These are phyloP conservation scores for Sporisorium iseilematis-ciliati DNA, from an alignment of 1,284 basidiomycete genomes.

Conservation along the genomic window DNA sequence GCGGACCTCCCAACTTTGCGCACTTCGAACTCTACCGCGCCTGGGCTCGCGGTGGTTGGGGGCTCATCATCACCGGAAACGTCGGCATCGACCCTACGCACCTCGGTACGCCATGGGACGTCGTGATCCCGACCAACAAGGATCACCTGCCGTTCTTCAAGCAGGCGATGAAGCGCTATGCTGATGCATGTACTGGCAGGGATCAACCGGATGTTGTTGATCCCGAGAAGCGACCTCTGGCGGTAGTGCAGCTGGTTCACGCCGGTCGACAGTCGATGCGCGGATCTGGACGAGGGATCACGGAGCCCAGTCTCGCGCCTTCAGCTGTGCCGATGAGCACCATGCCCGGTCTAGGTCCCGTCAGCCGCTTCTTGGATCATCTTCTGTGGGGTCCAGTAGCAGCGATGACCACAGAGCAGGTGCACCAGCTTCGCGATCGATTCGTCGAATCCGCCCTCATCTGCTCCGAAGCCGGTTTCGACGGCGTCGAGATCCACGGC, in stretches of 20 bases:
- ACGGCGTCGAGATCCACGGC: conserved; percentile 88
- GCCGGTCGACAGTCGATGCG: conserved; percentile 86
- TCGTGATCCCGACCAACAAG: conserved; percentile 74
- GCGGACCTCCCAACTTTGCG: conserved; percentile 62
- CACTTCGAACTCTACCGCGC: conserved; percentile 79
- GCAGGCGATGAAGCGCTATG: conserved; percentile 56
- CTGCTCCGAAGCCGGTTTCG: conserved; percentile 78
- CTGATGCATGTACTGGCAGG: conserved; percentile 52
- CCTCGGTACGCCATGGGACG: conserved; percentile 83
- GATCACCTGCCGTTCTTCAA: conserved; percentile 69
- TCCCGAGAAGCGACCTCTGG: conserved; percentile 67
- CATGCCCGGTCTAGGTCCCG: conserved; percentile 31
- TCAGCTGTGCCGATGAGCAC: conserved; percentile 77
- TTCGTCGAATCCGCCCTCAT: conserved; percentile 78
- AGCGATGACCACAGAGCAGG: conserved; percentile 75
- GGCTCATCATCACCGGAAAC: conserved; percentile 89
- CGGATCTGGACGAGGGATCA: conserved; percentile 76
- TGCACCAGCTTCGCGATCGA: conserved; percentile 77
- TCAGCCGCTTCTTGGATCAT: conserved; percentile 71
- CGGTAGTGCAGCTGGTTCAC: conserved; percentile 84
- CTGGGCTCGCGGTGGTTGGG: conserved; percentile 86
- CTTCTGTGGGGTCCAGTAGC: conserved; percentile 58
- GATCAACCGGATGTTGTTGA: conserved; percentile 59
- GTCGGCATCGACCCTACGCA: conserved; percentile 81
- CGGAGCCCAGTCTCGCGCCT: conserved; percentile 79